Percentiles rank a stretch among this genome's conserved stretches.
Evolutionary conservation across 441 rosid genomes (phyloP).

Genomic region (Erodium moschatum): DNA sequence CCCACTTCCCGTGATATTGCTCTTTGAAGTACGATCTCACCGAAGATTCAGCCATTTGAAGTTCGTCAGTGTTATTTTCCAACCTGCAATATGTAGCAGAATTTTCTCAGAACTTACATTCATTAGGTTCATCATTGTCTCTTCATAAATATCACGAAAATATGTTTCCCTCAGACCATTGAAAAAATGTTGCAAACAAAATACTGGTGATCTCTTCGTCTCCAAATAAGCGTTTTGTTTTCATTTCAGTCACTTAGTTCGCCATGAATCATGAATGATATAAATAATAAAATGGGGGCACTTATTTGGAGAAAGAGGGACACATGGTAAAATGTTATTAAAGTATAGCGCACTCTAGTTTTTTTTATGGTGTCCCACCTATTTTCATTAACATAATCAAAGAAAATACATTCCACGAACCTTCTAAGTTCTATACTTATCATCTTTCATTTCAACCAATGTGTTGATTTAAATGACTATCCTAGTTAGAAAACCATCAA

Average conservation of each 20-base stretch:
- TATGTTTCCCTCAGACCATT: background rate
- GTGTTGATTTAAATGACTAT: background rate
- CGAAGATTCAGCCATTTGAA: conserved; percentile 46
- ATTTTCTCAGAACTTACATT: background rate
- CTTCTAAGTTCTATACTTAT: background rate
- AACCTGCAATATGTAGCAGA: conserved; percentile 32
- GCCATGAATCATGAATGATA: background rate
- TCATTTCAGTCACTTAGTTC: too few species aligned
- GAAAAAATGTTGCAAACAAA: conserved; percentile 1
- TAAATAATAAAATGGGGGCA: background rate
- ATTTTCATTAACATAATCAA: background rate
- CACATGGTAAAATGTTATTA: background rate
- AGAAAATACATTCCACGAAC: too few species aligned
- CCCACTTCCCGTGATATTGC: conserved; percentile 53
- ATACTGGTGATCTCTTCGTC: background rate
- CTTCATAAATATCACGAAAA: background rate
- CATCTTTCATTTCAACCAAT: conserved; percentile 1
- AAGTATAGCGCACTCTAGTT: background rate
- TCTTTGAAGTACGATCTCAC: conserved; percentile 57
- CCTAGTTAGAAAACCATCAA: background rate
- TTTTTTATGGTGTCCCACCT: background rate
- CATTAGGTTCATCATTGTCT: background rate
- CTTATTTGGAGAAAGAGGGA: background rate
- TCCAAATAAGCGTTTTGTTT: background rate
- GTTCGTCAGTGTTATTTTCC: conserved; percentile 28